These are phyloP conservation scores for Tolypocladium nubicola DNA, from an alignment of 2,329 filamentous ascomycete species.

Conservation along the genomic window DNA sequence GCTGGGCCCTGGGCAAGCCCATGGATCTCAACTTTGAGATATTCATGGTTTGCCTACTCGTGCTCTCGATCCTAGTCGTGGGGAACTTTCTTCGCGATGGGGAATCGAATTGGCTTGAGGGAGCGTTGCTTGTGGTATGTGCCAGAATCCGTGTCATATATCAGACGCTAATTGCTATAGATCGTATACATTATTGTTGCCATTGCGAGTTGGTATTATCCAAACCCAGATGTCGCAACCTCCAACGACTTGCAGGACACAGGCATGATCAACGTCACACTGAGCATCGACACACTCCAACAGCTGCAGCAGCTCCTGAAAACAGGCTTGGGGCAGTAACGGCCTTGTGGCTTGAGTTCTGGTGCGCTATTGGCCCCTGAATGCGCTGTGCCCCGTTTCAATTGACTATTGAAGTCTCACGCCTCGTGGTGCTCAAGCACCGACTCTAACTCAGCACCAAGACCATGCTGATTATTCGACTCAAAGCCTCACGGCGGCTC, in stretches of 20 bases:
- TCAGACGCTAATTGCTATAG: slow-evolving; percentile 4
- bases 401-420: too few species aligned
- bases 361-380: too few species aligned
- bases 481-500: too few species aligned
- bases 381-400: too few species aligned
- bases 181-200: slow-evolving; percentile 33
- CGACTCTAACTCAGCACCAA: too few species aligned
- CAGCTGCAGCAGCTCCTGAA: too few species aligned
- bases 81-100: slow-evolving; percentile 81
- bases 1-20: slow-evolving; percentile 60
- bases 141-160: rapidly evolving
- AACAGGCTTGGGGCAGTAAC: too few species aligned
- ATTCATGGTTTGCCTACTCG: slow-evolving; percentile 65
- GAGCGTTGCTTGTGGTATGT: slow-evolving; percentile 55
- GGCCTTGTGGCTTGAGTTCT: too few species aligned
- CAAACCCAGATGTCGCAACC: slow-evolving; percentile 26
- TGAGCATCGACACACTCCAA: too few species aligned
- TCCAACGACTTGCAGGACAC: slow-evolving; percentile 17
- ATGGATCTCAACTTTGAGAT: slow-evolving; percentile 81
- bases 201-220: slow-evolving; percentile 34
- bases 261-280: neutral
- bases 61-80: slow-evolving; percentile 77
- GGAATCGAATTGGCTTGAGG: slow-evolving; percentile 86
- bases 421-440: too few species aligned
- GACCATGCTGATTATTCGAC: too few species aligned